phyloP scores from a whole-genome alignment of 495 filamentous ascomycete genomes.

The Acidomyces sp. region DNA sequence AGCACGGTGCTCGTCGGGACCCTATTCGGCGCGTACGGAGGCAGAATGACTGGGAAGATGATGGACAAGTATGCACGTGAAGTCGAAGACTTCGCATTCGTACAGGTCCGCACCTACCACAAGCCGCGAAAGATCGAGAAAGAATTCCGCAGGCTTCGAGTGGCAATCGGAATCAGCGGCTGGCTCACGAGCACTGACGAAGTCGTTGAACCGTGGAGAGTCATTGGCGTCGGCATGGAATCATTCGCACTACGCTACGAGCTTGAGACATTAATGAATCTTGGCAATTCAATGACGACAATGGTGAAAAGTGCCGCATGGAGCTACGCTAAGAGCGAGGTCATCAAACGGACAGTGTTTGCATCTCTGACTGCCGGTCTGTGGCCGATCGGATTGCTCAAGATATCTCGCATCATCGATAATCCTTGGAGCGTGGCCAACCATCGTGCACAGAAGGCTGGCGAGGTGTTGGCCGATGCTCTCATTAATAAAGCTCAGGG shows the following conservation, averaged over 20 bases:
- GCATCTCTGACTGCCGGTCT: constrained; percentile 52
- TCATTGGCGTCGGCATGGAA: constrained; percentile 55
- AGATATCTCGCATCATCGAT: constrained; percentile 69
- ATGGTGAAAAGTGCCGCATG: constrained; percentile 67
- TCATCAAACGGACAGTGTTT: constrained; percentile 66
- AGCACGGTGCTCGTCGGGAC: constrained; percentile 66
- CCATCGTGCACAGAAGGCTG: constrained; percentile 74
- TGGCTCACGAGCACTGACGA: constrained; percentile 65
- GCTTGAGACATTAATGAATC: constrained; percentile 56
- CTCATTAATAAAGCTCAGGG: constrained; percentile 80
- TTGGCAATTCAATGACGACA: constrained; percentile 60
- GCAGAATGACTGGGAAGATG: constrained; percentile 69
- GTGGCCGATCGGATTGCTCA: constrained; percentile 67
- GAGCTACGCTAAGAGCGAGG: constrained; percentile 61
- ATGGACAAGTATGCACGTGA: constrained; percentile 80
- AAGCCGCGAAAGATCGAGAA: constrained; percentile 27
- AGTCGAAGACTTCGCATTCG: constrained; percentile 77
- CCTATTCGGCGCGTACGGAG: constrained; percentile 82
- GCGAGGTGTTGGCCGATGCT: constrained; percentile 71
- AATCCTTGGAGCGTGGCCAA: constrained; percentile 82
- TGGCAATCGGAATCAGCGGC: constrained; percentile 71
- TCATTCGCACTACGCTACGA: constrained; percentile 82
- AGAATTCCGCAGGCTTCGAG: constrained; percentile 55
- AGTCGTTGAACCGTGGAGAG: constrained; percentile 60
- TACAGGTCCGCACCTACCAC: constrained; percentile 48